Base-by-base conservation (phyloP, 2,329 filamentous ascomycete genomes). In the Elsinoe perseae region DNA sequence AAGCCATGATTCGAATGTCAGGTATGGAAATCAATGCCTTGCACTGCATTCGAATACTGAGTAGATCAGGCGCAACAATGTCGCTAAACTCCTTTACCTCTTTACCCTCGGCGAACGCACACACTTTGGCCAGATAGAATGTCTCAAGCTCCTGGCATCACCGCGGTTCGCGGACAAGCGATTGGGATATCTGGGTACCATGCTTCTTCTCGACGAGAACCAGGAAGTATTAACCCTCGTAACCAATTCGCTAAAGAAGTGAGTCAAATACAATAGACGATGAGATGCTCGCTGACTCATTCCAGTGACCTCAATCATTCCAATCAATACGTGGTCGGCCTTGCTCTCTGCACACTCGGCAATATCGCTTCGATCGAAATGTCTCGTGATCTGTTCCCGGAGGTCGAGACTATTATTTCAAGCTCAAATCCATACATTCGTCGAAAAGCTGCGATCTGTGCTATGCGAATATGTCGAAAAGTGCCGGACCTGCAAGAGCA, bases 41-140 rank as follows among this genome's bases (percentile, higher is more conserved):
- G 6, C 10, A 4, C 16, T 7, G 25, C n/a, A 16, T n/a, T n/a
- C n/a, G 25, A 14, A 18, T 30, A 14, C 52, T 56, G 38, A 54
- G 50, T 30, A 28, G 43, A 46, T 42, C 72, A 96, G 92, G 75
- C 85, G 93, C 70, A 98, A 98, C 78, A 98, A 98, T 80, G 93
- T 98, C 66, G 91, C 93, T 59, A 98, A 98, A 74, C 83, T 98
- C 32, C 82, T 98, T 36, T 98, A 98, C 71, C 88, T 98, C 59
- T 98, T 98, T 73, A 98, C 93, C 1, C 81, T 98, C 40, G 93
- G 93, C 62, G 93, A 98, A 75, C 83, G 93, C 67, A 98, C 93
- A 57, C 93, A 98, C 74, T 98, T 98, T 70, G 93, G 93, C 53
- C 93, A 98, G 78, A 98, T 98, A 69, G 93, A 98, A 82, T 98